Evolutionary conservation across 129 eudicot species (phyloP).

Genomic region (Lonicera japonica): DNA sequence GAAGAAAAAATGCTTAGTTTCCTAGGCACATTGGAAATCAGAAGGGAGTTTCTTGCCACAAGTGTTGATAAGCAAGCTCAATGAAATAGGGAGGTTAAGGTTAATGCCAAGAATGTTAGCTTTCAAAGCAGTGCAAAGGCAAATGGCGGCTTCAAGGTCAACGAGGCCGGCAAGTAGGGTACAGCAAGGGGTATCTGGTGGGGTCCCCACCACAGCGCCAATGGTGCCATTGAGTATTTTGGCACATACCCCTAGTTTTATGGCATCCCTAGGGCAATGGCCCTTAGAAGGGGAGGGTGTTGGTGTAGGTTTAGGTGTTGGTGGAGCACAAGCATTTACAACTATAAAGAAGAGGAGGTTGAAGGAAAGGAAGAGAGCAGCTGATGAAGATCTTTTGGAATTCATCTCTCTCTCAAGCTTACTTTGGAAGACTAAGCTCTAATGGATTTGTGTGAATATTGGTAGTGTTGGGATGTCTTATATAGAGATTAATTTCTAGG

Average conservation of each 20-base stretch:
- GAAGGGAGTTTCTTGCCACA: constrained; percentile 25
- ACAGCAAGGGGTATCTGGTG: constrained; percentile 26
- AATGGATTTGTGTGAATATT: too few species aligned
- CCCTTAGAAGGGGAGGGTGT: constrained; percentile 5
- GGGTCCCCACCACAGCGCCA: constrained; percentile 20
- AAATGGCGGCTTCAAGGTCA: constrained; percentile 33
- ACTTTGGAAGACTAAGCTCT: too few species aligned
- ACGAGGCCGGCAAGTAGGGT: constrained; percentile 6
- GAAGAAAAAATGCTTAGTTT: not conserved
- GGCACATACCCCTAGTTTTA: constrained; percentile 37
- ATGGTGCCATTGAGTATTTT: constrained; percentile 29
- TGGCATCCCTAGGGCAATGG: constrained; percentile 44
- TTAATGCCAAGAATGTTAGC: too few species aligned
- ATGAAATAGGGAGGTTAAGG: constrained; percentile 23
- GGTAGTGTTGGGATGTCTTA: too few species aligned
- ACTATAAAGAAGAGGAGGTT: constrained; percentile 8
- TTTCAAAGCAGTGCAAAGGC: constrained; percentile 27
- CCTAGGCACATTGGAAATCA: constrained; percentile 31
- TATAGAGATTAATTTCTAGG: too few species aligned
- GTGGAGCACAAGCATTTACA: not conserved
- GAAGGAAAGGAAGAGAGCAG: not conserved
- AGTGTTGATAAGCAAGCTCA: constrained; percentile 25
- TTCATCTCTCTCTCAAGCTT: too few species aligned
- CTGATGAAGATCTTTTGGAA: not conserved
- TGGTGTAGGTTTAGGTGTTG: constrained; percentile 10